phyloP scores from a whole-genome alignment of 192 early-diverging fungal genomes.

The Fimicolochytrium jonesii region DNA sequence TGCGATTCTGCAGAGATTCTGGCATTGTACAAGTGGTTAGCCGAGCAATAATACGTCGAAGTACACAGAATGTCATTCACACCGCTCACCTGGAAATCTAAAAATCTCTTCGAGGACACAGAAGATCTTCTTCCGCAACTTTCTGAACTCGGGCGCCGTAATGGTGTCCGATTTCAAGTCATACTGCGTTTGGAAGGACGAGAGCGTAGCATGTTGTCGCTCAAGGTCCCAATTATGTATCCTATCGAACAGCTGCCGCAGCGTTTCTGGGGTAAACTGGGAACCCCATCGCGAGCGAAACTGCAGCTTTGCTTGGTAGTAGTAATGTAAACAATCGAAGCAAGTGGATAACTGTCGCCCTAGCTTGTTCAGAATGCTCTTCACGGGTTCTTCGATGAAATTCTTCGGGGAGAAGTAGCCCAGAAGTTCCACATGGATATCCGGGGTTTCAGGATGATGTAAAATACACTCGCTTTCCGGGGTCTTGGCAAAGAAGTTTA shows the following conservation, averaged over 20 bases:
- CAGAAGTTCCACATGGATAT: conserved; percentile 4
- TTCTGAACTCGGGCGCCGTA: not conserved
- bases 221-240: conserved; percentile 13
- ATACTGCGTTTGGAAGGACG: not conserved
- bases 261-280: no score
- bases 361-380: not conserved
- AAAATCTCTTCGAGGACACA: conserved; percentile 15
- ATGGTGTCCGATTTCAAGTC: not conserved
- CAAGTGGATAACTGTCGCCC: not conserved
- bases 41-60: not conserved
- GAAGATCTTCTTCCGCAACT: conserved; percentile 1
- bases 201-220: not conserved
- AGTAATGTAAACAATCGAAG: not conserved
- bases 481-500: not conserved
- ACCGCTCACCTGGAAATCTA: conserved; percentile 2
- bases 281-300: conserved; percentile 10
- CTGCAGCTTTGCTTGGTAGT: not conserved
- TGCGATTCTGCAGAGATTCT: conserved; percentile 9
- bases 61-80: not conserved
- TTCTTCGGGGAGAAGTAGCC: conserved; percentile 3
- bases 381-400: not conserved
- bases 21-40: not conserved
- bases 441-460: not conserved
- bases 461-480: not conserved
- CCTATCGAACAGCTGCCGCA: not conserved